Percentiles rank a stretch among this genome's conserved stretches.
phyloP scores from a whole-genome alignment of 805 yeast genomes.

The Pichia phayaonensis region DNA sequence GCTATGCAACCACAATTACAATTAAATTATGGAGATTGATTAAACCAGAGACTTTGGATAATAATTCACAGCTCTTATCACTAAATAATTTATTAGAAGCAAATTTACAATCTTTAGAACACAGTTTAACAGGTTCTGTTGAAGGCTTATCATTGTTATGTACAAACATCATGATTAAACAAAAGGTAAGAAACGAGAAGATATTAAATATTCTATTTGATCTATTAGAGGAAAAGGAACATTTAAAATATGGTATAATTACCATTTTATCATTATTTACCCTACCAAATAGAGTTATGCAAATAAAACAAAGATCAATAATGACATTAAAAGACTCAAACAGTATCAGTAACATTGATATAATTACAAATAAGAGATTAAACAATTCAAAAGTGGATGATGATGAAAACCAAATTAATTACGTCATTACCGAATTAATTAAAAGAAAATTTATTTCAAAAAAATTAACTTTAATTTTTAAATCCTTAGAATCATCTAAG shows the following conservation, averaged over 20 bases:
- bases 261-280: slow-evolving; percentile 35
- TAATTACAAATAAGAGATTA: slow-evolving; percentile 18
- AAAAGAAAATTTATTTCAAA: slow-evolving; percentile 14
- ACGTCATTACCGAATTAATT: slow-evolving; percentile 19
- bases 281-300: slow-evolving; percentile 22
- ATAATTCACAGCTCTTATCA: slow-evolving; percentile 25
- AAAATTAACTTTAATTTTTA: slow-evolving; percentile 6
- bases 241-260: slow-evolving; percentile 32
- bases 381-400: slow-evolving; percentile 26
- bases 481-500: slow-evolving; percentile 5
- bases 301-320: slow-evolving; percentile 28
- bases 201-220: slow-evolving; percentile 19
- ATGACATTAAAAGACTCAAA: slow-evolving; percentile 33
- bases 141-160: slow-evolving; percentile 32
- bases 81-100: slow-evolving; percentile 27
- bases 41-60: slow-evolving; percentile 25
- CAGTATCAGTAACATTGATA: slow-evolving; percentile 20
- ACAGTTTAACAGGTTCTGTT: slow-evolving; percentile 13
- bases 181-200: slow-evolving; percentile 31
- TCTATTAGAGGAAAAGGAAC: slow-evolving; percentile 4
- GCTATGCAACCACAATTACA: slow-evolving; percentile 33
- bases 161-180: slow-evolving; percentile 29
- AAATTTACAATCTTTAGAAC: slow-evolving; percentile 26
- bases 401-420: slow-evolving; percentile 20
- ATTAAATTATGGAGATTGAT: slow-evolving; percentile 51